Evolutionary conservation across 108 stramenopile genomes (phyloP).

Genomic region (Fistulifera solaris): DNA sequence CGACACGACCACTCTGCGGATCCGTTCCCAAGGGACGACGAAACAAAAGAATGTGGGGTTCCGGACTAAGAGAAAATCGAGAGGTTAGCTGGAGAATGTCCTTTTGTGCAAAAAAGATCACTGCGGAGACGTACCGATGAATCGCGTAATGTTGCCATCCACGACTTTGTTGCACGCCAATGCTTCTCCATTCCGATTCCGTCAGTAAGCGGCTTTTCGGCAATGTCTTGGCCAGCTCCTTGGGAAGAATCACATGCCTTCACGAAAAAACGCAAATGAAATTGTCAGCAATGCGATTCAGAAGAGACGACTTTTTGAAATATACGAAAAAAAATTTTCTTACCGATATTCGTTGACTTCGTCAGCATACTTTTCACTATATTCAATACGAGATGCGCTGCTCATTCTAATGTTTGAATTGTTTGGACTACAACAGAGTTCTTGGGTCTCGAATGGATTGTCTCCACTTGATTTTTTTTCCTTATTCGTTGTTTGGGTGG

Average conservation of each 20-base stretch:
- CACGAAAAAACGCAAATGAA: not conserved
- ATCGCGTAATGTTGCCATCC: conserved; percentile 99
- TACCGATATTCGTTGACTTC: conserved; percentile 50
- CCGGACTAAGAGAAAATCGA: conserved; percentile 60
- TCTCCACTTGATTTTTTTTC: too few relatives aligned
- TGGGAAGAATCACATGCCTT: conserved; percentile 95
- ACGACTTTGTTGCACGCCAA: conserved; percentile 95
- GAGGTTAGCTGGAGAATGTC: too few relatives aligned
- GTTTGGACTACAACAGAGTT: not conserved
- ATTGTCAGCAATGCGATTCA: not conserved
- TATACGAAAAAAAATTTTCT: too few relatives aligned
- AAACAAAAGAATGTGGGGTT: conserved; percentile 98
- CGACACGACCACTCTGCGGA: conserved; percentile 85
- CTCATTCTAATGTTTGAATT: conserved; percentile 17
- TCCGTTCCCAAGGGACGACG: conserved; percentile 96
- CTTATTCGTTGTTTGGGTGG: too few relatives aligned
- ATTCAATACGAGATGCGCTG: conserved; percentile 83
- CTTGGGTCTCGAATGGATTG: conserved; percentile 1
- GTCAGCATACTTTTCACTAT: conserved; percentile 80
- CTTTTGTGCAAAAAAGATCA: not conserved
- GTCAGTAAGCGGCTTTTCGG: conserved; percentile 89
- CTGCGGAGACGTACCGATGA: conserved; percentile 68
- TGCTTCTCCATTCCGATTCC: conserved; percentile 94
- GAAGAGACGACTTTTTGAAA: too few relatives aligned
- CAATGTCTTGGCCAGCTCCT: conserved; percentile 90